These are phyloP conservation scores for Aspergillus fijiensis DNA, from an alignment of 2,329 filamentous ascomycete species.

Conservation along the genomic window DNA sequence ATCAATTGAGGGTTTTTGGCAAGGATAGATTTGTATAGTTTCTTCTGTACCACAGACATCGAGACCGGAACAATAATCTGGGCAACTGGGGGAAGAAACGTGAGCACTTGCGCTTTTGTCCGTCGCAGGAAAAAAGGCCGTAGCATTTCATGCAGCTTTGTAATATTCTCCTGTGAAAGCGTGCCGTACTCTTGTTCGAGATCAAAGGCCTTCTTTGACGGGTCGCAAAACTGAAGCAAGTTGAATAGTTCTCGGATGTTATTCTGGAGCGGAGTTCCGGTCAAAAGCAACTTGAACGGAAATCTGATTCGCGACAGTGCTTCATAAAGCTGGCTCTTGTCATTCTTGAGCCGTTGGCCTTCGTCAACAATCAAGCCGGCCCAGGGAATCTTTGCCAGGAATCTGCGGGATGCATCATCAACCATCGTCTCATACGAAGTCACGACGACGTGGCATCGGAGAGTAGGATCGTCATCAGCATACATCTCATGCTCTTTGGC, in stretches of 20 bases:
- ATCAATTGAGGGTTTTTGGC: slow-evolving; percentile 88
- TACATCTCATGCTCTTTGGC: slow-evolving; percentile 85
- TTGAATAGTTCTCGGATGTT: slow-evolving; percentile 95
- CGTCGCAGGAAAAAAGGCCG: slow-evolving; percentile 69
- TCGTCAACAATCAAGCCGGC: slow-evolving; percentile 89
- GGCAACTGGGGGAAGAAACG: slow-evolving; percentile 86
- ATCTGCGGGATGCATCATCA: slow-evolving; percentile 64
- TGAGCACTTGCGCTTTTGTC: slow-evolving; percentile 87
- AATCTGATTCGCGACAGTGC: slow-evolving; percentile 71
- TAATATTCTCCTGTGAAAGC: slow-evolving; percentile 80
- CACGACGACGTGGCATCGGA: slow-evolving; percentile 87
- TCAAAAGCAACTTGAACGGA: slow-evolving; percentile 82
- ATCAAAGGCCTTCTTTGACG: slow-evolving; percentile 64
- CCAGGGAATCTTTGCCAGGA: slow-evolving; percentile 76
- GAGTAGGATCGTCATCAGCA: slow-evolving; percentile 58
- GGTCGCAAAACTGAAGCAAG: slow-evolving; percentile 89
- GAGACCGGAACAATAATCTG: slow-evolving; percentile 96
- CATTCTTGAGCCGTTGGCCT: slow-evolving; percentile 92
- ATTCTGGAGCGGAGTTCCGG: slow-evolving; percentile 77
- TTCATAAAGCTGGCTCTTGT: slow-evolving; percentile 77
- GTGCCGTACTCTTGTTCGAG: slow-evolving; percentile 74
- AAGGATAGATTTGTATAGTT: slow-evolving; percentile 89
- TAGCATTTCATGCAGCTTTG: slow-evolving; percentile 78
- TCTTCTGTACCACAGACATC: slow-evolving; percentile 91
- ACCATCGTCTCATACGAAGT: slow-evolving; percentile 90